Base-by-base conservation (phyloP, 2,329 filamentous ascomycete species). In the Diaporthe velutina region DNA sequence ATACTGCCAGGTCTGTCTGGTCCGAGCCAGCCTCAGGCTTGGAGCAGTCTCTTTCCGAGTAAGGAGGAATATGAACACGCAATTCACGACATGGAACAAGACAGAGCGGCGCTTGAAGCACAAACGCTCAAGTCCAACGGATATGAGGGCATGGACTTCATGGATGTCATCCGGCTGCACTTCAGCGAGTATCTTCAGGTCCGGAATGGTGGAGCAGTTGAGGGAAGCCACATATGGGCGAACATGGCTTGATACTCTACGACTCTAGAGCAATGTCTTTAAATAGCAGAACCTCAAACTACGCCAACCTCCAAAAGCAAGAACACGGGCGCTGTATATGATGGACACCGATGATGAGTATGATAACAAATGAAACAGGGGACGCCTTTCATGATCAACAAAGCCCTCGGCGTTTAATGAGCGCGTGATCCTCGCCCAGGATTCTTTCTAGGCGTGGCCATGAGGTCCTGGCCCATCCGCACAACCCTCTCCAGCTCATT, bases 401-500 rank as follows among this genome's bases (percentile, higher is more conserved):
- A 19, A 33, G 0, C 40, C 7, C 7, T 35, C 4, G 15, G 15
- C 5, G 33, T 54, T 8, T 40, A 40, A 22, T 54, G 33, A 7
- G 64, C 12, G 22, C 64, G 64, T 55, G 33, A 45, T 22, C 30
- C 48, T 15, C 57, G 35, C 10, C 70, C 45, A 4, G 70, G 33
- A 45, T 28, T 55, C 70, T 54, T 72, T 9, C 30, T 64, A 13
- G 81, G 81, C 54, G 80, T 80, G 52, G 79, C 80, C 64, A 89
- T 76, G 68, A 88, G 85, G 25, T 85, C 85, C 70, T 84, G 81
- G 75, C 88, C 87, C 83, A 87, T 86, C 61, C 83, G 79, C 58
- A 89, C 77, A 0, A 88, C 87, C 6, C 86, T 78, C 77, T 86
- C 85, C 42, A 92, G 81, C 82, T 91, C 88, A 1, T 81, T 85